These are phyloP conservation scores for Albatrellus ellisii DNA, from an alignment of 768 basidiomycete species.

Conservation along the genomic window DNA sequence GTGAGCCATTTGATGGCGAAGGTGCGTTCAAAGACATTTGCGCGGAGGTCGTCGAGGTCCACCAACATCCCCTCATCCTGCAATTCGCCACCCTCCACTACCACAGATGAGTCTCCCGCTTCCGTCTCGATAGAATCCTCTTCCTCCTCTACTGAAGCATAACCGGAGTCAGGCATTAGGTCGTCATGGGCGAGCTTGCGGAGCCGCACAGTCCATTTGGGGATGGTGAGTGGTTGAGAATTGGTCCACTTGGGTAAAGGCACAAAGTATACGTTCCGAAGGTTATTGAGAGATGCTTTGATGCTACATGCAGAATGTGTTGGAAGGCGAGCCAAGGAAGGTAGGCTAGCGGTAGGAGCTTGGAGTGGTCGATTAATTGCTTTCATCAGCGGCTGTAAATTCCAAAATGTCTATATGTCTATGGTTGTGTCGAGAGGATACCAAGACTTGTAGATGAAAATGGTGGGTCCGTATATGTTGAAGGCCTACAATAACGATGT, in stretches of 20 bases:
- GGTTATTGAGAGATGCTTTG: slow-evolving; percentile 26
- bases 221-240: slow-evolving; percentile 12
- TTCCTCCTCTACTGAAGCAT: slow-evolving; percentile 42
- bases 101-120: neutral
- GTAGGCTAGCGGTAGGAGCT: slow-evolving; percentile 42
- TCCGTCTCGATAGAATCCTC: slow-evolving; percentile 13
- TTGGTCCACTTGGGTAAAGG: slow-evolving; percentile 17
- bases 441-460: slow-evolving; percentile 18
- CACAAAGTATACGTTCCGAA: slow-evolving; percentile 42
- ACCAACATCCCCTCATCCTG: slow-evolving; percentile 16
- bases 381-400: slow-evolving; percentile 1
- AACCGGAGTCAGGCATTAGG: slow-evolving; percentile 58
- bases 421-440: slow-evolving; percentile 16
- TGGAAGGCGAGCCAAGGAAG: slow-evolving; percentile 34
- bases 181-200: slow-evolving; percentile 25
- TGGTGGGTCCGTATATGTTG: slow-evolving; percentile 13
- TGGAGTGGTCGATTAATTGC: slow-evolving; percentile 8
- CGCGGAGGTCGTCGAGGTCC: slow-evolving; percentile 34
- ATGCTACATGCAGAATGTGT: slow-evolving; percentile 25
- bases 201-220: slow-evolving; percentile 2
- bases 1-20: slow-evolving; percentile 69
- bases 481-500: neutral
- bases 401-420: slow-evolving; percentile 18
- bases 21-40: slow-evolving; percentile 52
- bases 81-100: slow-evolving; percentile 2